These are phyloP conservation scores for Phaeolepiota aurea DNA, from an alignment of 768 basidiomycete genomes.

Conservation along the genomic window DNA sequence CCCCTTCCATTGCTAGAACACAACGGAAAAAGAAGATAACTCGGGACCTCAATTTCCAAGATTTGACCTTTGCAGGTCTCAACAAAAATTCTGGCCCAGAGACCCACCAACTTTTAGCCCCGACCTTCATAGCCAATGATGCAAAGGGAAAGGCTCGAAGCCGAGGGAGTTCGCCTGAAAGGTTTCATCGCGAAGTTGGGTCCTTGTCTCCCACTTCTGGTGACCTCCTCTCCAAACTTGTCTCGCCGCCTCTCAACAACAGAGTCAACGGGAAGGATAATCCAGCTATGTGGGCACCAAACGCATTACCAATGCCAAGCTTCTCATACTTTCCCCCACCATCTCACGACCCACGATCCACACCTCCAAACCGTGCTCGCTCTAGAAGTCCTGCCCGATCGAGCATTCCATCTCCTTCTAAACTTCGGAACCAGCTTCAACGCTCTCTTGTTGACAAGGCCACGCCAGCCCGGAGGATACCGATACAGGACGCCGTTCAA, in stretches of 20 bases:
- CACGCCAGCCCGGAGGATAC: conserved; percentile 63
- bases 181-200: conserved; percentile 33
- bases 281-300: not conserved
- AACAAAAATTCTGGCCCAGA: no score
- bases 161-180: conserved; percentile 11
- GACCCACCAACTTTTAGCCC: no score
- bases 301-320: conserved; percentile 12
- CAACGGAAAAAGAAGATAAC: conserved; percentile 11
- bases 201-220: conserved; percentile 57
- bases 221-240: conserved; percentile 15
- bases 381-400: conserved; percentile 16
- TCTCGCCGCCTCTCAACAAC: conserved; percentile 7
- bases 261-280: not conserved
- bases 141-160: conserved; percentile 10
- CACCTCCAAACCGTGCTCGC: conserved; percentile 14
- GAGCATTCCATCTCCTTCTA: conserved; percentile 15
- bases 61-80: no score
- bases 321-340: conserved; percentile 20
- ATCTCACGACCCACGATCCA: conserved; percentile 8
- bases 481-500: conserved; percentile 41
- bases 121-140: not conserved
- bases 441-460: not conserved
- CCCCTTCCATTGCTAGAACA: conserved; percentile 15
- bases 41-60: no score
- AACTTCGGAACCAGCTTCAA: not conserved